phyloP scores from a whole-genome alignment of 768 basidiomycete species.

The Pisolithus marmoratus region DNA sequence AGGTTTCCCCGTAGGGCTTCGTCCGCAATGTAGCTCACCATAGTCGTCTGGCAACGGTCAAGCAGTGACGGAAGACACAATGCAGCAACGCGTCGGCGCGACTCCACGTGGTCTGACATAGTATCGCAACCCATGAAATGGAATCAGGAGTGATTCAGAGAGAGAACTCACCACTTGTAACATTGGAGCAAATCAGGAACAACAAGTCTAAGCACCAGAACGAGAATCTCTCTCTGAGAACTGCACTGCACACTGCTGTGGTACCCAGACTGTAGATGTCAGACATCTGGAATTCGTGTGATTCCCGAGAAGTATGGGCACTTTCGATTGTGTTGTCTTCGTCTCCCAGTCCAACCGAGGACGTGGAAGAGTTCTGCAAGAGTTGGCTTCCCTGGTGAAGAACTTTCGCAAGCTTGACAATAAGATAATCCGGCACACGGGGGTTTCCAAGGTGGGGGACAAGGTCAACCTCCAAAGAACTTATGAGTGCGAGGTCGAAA shows the following conservation, averaged over 20 bases:
- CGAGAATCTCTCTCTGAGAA: slow-evolving; percentile 79
- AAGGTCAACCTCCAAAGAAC: slow-evolving; percentile 73
- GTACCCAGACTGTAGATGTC: slow-evolving; percentile 46
- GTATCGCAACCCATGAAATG: not conserved
- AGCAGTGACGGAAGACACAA: slow-evolving; percentile 68
- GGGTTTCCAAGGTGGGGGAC: slow-evolving; percentile 67
- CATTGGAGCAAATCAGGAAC: slow-evolving; percentile 72
- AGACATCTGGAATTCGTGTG: slow-evolving; percentile 30
- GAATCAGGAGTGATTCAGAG: not conserved
- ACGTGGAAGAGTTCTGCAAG: slow-evolving; percentile 31
- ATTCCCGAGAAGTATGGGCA: slow-evolving; percentile 6
- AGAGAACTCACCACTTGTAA: slow-evolving; percentile 45
- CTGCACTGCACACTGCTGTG: slow-evolving; percentile 48
- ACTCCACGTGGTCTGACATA: slow-evolving; percentile 51
- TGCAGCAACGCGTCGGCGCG: slow-evolving; percentile 64
- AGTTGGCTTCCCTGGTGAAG: slow-evolving; percentile 69
- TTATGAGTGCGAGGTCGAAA: slow-evolving; percentile 78
- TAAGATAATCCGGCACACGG: slow-evolving; percentile 66
- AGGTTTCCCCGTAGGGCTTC: slow-evolving; percentile 77
- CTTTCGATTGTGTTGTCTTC: slow-evolving; percentile 6
- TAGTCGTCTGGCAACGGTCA: slow-evolving; percentile 62
- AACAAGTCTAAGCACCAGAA: slow-evolving; percentile 92
- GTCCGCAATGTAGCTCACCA: slow-evolving; percentile 79
- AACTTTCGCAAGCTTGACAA: slow-evolving; percentile 61
- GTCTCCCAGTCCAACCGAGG: slow-evolving; percentile 6